Base-by-base conservation (phyloP, 2,329 filamentous ascomycete genomes). In the Drechslerella coelobrocha region DNA sequence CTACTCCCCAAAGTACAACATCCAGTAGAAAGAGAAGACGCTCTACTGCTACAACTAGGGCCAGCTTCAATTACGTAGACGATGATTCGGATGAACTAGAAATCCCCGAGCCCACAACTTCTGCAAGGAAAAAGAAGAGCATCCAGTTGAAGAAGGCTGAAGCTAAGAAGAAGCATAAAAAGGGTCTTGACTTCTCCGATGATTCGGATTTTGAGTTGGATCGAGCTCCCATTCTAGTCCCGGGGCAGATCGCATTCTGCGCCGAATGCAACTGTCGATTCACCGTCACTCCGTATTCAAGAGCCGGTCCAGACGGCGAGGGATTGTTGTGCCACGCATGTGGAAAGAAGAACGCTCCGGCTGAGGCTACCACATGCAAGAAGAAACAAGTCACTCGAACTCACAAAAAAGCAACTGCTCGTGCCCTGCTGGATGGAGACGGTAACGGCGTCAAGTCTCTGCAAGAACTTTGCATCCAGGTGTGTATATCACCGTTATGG, bases 191-290 rank as follows among this genome's bases (percentile, higher is more conserved):
- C 19, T 31, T 23, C 37, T 34, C 29, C 14, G 53, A 59, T 14
- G 53, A 55, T 12, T 29, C 27, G 12, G 53, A 55, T 8, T 60
- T 26, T 14, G 53, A 23, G 7, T 5, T 24, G 12, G 8, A 19
- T 2, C 17, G 17, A 2, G 54, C 56, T 8, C 14, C 31, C n/a
- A 14, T 61, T 54, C 59, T 56, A 14, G 29, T 65, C 19, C 73
- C 74, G 2, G 75, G 75, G 6, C 75, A 76, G 54, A 75, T 75
- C n/a, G 62, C 68, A 12, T 75, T 75, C 52, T 76, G 75, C 26
- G 73, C 61, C 2, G 72, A 74, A 31, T 76, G 75, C 53, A 72
- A 75, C 24, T 73, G 72, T 14, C 69, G 75, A 14, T 76, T 76
- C 27, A 76, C 73, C 1, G 75, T 75, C 9, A 76, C 75, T 21